Percentiles rank a stretch among this genome's conserved stretches.
These are phyloP conservation scores for Moesziomyces antarcticus DNA, from an alignment of 1,284 basidiomycete species.

Conservation along the genomic window DNA sequence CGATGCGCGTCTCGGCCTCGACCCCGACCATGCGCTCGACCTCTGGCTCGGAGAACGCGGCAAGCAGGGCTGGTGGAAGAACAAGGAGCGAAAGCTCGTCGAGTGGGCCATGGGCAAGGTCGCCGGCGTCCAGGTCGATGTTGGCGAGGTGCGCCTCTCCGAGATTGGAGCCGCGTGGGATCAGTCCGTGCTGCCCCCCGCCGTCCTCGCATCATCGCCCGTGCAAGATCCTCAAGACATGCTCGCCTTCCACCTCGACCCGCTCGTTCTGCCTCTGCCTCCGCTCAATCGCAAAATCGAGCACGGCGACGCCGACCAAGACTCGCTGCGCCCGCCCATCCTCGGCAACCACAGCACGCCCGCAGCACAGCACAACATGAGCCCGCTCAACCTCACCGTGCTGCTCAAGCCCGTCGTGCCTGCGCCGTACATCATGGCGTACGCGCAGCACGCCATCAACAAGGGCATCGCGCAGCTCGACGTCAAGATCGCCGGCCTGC, in stretches of 20 bases:
- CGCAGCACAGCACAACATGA: conserved; percentile 50
- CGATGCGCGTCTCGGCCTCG: conserved; percentile 60
- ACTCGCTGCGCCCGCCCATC: conserved; percentile 36
- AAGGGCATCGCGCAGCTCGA: conserved; percentile 52
- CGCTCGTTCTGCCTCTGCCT: conserved; percentile 59
- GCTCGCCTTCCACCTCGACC: conserved; percentile 59
- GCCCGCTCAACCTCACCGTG: conserved; percentile 56
- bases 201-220: not conserved
- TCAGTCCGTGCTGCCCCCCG: conserved; percentile 14
- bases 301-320: conserved; percentile 7
- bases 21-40: conserved; percentile 57
- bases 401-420: conserved; percentile 59
- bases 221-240: conserved; percentile 45
- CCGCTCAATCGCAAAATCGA: conserved; percentile 33
- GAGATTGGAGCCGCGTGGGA: conserved; percentile 46
- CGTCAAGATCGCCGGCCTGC: conserved; percentile 52
- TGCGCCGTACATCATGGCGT: conserved; percentile 51
- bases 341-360: conserved; percentile 50
- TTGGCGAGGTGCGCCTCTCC: conserved; percentile 49
- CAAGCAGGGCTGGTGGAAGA: conserved; percentile 50
- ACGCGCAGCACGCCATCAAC: conserved; percentile 49
- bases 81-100: conserved; percentile 53
- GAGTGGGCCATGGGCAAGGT: conserved; percentile 62
- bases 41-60: conserved; percentile 55
- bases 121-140: conserved; percentile 55